Percentiles rank a stretch among this genome's conserved stretches.
These are phyloP conservation scores for Phytomonas sp. DNA, from an alignment of 208 protist species.

Conservation along the genomic window DNA sequence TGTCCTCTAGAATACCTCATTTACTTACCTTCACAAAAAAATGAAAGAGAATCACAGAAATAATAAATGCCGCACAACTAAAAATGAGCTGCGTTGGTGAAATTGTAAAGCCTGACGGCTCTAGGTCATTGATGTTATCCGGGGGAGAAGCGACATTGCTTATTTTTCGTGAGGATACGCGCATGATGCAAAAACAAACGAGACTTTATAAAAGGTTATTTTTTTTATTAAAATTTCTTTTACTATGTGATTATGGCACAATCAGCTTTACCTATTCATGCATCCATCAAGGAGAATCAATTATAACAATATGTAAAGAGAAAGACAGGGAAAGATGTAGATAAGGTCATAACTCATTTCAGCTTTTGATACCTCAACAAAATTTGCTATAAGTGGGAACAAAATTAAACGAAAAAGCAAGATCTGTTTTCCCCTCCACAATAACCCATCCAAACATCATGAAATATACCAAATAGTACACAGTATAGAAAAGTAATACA, in stretches of 20 bases:
- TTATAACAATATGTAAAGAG: constrained; percentile 7
- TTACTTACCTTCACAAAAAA: constrained; percentile 71
- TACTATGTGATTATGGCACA: not conserved
- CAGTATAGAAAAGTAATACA: not conserved
- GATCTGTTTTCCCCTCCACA: not conserved
- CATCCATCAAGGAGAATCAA: not conserved
- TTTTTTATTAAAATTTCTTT: constrained; percentile 4
- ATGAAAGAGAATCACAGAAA: constrained; percentile 82
- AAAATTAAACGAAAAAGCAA: not conserved
- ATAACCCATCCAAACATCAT: not conserved
- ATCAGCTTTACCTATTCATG: not conserved
- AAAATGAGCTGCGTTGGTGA: constrained; percentile 73
- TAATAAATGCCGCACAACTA: constrained; percentile 49
- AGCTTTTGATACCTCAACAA: not conserved
- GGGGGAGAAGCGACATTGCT: constrained; percentile 16
- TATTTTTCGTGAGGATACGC: constrained; percentile 32
- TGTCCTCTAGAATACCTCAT: not conserved
- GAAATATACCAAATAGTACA: not conserved
- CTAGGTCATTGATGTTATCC: constrained; percentile 49
- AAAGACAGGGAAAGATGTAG: not conserved
- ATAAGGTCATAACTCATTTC: not conserved
- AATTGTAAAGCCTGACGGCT: constrained; percentile 60
- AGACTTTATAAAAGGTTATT: not conserved
- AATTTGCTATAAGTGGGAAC: not conserved
- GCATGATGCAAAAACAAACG: constrained; percentile 24